These are phyloP conservation scores for Thyridium curvatum DNA, from an alignment of 2,329 filamentous ascomycete genomes.

Conservation along the genomic window DNA sequence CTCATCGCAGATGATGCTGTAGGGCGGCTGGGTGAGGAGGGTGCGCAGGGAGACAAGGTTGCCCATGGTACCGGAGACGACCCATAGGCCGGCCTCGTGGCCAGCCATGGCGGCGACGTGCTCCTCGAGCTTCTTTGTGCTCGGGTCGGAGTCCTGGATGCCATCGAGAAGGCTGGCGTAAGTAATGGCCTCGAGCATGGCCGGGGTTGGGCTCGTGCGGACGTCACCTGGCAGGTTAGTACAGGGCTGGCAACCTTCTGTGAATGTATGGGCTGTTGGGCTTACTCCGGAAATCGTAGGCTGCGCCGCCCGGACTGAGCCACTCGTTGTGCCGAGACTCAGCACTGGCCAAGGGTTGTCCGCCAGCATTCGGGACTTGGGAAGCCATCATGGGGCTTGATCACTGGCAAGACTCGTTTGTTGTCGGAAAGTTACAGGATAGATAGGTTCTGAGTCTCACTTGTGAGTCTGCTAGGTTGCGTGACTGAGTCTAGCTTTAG, in stretches of 20 bases:
- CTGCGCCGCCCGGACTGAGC: constrained; percentile 21
- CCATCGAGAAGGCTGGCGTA: constrained; percentile 75
- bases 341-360: too few species aligned
- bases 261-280: background rate
- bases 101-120: constrained; percentile 67
- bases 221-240: constrained; percentile 32
- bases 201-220: constrained; percentile 64
- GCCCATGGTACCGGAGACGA: constrained; percentile 86
- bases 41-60: constrained; percentile 78
- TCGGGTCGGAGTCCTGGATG: constrained; percentile 72
- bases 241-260: background rate
- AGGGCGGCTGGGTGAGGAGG: constrained; percentile 70
- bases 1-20: constrained; percentile 71
- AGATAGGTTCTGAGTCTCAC: too few species aligned
- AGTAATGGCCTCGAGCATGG: constrained; percentile 75
- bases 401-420: too few species aligned
- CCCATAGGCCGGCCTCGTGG: constrained; percentile 71
- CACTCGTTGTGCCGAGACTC: constrained; percentile 12
- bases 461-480: too few species aligned
- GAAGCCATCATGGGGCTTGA: too few species aligned
- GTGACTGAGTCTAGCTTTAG: too few species aligned
- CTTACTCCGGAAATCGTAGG: constrained; percentile 23
- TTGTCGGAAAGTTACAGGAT: too few species aligned
- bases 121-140: constrained; percentile 67
- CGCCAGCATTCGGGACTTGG: too few species aligned